Evolutionary conservation across 495 filamentous ascomycete species (phyloP), one percentile per base, ranked within the genome.

Genomic region (Aspergillus nidulans): DNA sequence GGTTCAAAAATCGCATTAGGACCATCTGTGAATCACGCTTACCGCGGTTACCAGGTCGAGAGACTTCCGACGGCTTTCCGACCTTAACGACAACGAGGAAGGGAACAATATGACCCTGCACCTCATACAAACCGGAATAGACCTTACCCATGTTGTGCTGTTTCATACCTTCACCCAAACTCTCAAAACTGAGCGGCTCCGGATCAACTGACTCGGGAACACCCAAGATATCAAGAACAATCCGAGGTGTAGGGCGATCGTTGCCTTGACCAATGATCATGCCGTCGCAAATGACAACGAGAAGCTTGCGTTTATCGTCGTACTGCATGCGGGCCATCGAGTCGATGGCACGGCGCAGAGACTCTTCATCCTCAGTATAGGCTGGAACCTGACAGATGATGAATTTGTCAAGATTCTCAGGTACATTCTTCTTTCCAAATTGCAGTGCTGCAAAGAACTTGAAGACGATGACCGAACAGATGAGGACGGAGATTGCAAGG

Each of bases 241-340:
- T 99, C 50, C 91, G 82, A 7, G 94, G 94, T 9, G 94, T 99
- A 8, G 95, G 90, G 46, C 88, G 82, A 66, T 99, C 94, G 69
- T 99, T 99, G 60, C 94, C 94, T 73, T 96, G 91, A 56, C 94
- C 94, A 58, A 99, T 92, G 73, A 99, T 97, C 92, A 99, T 97
- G 75, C 94, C 94, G 66, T 99, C 94, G 63, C 94, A 99, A 54
- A 99, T 80, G 44, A 99, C 80, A 55, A 96, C 85, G 44, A 99
- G 76, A 10, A 99, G 80, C 74, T 99, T 99, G 60, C 94, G 88
- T 73, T 97, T 97, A 72, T 99, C 92, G 63, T 99, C 94, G 68
- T 99, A 99, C 51, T 82, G 81, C 91, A 99, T 96, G 56, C 91
- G 83, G 18, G 94, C 91, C 58, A 91, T 89, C 1, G 94, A 97